Evolutionary conservation across 2,329 filamentous ascomycete species (phyloP).

Genomic region (Penicillium palitans): DNA sequence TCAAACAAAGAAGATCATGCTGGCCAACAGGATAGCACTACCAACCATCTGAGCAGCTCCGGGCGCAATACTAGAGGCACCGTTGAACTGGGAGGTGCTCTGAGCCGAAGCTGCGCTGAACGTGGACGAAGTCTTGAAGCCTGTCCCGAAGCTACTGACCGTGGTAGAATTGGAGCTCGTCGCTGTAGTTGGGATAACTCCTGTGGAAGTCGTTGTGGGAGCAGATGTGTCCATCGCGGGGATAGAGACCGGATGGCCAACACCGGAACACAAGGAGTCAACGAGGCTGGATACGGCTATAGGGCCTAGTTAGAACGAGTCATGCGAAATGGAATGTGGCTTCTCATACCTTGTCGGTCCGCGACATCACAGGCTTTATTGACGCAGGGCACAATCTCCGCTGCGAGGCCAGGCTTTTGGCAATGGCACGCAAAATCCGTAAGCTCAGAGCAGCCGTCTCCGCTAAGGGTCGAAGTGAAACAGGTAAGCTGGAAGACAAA

Average conservation of each 20-base stretch:
- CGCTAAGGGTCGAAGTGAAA: neutral
- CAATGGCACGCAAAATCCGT: constrained; percentile 7
- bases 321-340: neutral
- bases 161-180: constrained; percentile 2
- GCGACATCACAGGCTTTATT: constrained; percentile 4
- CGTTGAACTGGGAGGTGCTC: neutral
- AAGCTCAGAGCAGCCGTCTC: constrained; percentile 7
- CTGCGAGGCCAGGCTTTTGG: constrained; percentile 6
- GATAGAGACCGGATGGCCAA: constrained; percentile 2
- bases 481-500: constrained; percentile 3
- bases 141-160: neutral
- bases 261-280: constrained; percentile 4
- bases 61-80: neutral
- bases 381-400: constrained; percentile 4
- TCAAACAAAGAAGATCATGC: constrained; percentile 2
- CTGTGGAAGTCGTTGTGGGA: neutral
- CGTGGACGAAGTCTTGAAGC: neutral
- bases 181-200: neutral
- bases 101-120: neutral
- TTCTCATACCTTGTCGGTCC: constrained; percentile 5
- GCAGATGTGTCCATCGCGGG: neutral
- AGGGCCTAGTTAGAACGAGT: neutral
- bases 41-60: neutral
- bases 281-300: constrained; percentile 4
- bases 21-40: constrained; percentile 1